These are phyloP conservation scores for Persicaria maculosa DNA, from an alignment of 148 eudicot species.

Conservation along the genomic window DNA sequence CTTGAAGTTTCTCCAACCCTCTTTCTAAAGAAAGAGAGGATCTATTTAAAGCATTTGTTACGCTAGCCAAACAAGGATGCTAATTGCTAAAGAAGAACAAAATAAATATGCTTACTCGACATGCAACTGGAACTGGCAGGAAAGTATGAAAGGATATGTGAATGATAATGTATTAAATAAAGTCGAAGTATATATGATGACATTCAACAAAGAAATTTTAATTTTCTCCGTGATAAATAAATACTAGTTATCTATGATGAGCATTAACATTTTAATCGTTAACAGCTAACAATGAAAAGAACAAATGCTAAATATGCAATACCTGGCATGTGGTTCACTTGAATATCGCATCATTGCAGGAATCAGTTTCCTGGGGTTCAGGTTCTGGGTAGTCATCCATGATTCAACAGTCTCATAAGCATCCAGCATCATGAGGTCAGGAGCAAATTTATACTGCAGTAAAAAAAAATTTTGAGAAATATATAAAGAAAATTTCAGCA, in stretches of 20 bases:
- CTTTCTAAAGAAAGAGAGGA: neutral
- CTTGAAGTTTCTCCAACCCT: neutral
- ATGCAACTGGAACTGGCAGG: neutral
- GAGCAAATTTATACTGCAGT: constrained; percentile 95
- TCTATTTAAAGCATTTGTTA: neutral
- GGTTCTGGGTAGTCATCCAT: constrained; percentile 83
- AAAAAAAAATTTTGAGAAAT: constrained; percentile 5
- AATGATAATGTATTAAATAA: neutral
- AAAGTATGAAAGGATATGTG: neutral
- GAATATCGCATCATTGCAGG: constrained; percentile 99
- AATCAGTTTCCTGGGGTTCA: constrained; percentile 88
- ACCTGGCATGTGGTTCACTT: constrained; percentile 98
- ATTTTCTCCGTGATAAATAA: neutral
- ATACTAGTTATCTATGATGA: neutral
- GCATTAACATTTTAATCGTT: neutral
- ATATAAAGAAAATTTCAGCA: constrained; percentile 6
- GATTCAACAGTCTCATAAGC: constrained; percentile 99
- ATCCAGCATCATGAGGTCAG: constrained; percentile 97
- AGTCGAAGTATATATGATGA: neutral
- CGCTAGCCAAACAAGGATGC: neutral
- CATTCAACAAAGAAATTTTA: neutral
- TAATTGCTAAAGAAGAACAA: neutral
- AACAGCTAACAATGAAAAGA: neutral
- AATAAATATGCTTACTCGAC: neutral
- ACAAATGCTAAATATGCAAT: constrained; percentile 16